These are phyloP conservation scores for Spizellomyces sp. DNA, from an alignment of 192 early-diverging fungal genomes.

Conservation along the genomic window DNA sequence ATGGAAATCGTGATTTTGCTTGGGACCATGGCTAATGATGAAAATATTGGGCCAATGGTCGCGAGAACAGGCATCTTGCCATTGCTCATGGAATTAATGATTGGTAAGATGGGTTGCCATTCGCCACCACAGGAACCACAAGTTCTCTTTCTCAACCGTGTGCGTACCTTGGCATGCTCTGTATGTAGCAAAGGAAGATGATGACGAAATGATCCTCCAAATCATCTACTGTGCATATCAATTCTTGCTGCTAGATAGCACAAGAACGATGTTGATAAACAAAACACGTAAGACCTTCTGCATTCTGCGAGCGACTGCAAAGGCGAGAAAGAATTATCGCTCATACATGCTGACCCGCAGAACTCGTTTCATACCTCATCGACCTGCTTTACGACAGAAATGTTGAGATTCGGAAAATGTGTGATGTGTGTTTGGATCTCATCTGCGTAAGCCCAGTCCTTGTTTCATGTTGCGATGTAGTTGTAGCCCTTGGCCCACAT, in stretches of 20 bases:
- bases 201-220: slow-evolving; percentile 65
- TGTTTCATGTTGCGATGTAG: not conserved
- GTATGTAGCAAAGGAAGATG: slow-evolving; percentile 57
- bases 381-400: slow-evolving; percentile 65
- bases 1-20: slow-evolving; percentile 50
- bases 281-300: slow-evolving; percentile 42
- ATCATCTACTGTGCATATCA: slow-evolving; percentile 61
- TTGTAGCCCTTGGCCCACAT: not conserved
- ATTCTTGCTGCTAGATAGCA: slow-evolving; percentile 49
- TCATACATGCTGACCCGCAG: slow-evolving; percentile 23
- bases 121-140: not conserved
- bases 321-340: not conserved
- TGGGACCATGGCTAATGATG: slow-evolving; percentile 57
- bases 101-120: slow-evolving; percentile 27
- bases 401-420: slow-evolving; percentile 55
- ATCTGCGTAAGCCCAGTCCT: slow-evolving; percentile 45
- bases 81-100: slow-evolving; percentile 55
- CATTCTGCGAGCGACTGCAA: not conserved
- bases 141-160: not conserved
- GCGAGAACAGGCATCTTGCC: slow-evolving; percentile 40
- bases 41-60: slow-evolving; percentile 51
- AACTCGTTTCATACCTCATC: slow-evolving; percentile 57
- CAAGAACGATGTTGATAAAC: slow-evolving; percentile 40
- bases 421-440: slow-evolving; percentile 58
- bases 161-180: slow-evolving; percentile 2